Evolutionary conservation across 768 basidiomycete species (phyloP).

Genomic region (Boletus reticulatus): DNA sequence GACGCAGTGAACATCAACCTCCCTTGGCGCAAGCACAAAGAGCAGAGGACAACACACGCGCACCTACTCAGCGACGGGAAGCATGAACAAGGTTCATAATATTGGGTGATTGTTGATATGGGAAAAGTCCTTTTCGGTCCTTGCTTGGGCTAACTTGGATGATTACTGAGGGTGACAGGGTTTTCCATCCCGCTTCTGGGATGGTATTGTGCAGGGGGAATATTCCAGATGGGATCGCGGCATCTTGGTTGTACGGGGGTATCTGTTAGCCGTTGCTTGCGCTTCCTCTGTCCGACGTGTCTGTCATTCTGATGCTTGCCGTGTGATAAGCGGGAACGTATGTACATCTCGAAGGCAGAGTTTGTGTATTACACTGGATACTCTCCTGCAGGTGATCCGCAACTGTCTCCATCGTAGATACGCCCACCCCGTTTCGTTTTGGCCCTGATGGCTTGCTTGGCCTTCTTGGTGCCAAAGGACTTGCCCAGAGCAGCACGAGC

Average conservation of each 20-base stretch:
- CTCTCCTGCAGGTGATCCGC: conserved; percentile 78
- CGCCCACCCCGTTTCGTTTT: conserved; percentile 87
- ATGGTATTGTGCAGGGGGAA: conserved; percentile 77
- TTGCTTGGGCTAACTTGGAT: conserved; percentile 46
- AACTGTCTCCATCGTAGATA: conserved; percentile 81
- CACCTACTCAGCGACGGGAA: conserved; percentile 52
- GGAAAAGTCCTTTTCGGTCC: conserved; percentile 56
- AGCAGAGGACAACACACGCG: conserved; percentile 44
- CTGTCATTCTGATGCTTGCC: neutral
- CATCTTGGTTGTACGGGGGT: conserved; percentile 63
- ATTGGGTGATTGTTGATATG: conserved; percentile 64
- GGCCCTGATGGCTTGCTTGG: conserved; percentile 81
- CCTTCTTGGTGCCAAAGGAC: conserved; percentile 94
- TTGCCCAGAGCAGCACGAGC: conserved; percentile 82
- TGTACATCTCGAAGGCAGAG: conserved; percentile 71
- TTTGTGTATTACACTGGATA: conserved; percentile 70
- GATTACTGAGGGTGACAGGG: conserved; percentile 56
- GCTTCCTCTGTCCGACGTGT: conserved; percentile 52
- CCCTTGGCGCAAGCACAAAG: neutral
- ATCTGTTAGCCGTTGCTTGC: conserved; percentile 58
- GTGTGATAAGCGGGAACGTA: conserved; percentile 24
- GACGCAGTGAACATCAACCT: neutral
- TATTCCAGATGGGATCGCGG: conserved; percentile 66
- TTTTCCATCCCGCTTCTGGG: conserved; percentile 76
- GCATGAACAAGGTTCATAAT: conserved; percentile 43